Base-by-base conservation (phyloP, 345 rosid species). In the Gossypium herbaceum region DNA sequence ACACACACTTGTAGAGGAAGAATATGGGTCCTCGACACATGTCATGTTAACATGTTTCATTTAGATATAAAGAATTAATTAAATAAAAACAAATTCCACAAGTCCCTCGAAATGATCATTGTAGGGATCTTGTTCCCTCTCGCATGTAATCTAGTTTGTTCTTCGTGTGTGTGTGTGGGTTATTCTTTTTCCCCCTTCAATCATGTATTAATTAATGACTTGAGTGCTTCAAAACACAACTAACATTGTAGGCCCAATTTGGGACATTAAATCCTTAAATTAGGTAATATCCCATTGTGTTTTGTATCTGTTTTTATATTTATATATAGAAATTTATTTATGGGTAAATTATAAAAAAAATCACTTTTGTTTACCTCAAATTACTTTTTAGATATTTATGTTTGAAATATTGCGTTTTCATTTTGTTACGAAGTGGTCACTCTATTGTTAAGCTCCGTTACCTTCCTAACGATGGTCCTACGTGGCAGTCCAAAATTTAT, bases 101-200 rank as follows among this genome's bases (percentile, higher is more conserved):
- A 92, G 44, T 77, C 77, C 81, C 86, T 88, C 76, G 92, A 82
- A 77, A 75, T 61, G 70, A 77, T 81, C 43, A 79, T 60, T 61
- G 77, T 56, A 68, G 84, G 68, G 85, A 86, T 87, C 85, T 79
- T 90, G 89, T 81, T 84, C 86, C 90, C 87, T 70, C 65, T 62
- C 62, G 74, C 69, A 45, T 45, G 57, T 65, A 71, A 73, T 77
- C 72, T 54, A 69, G 74, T 58, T 72, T 29, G 60, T 66, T 44
- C 56, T 73, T 75, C 83, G 88, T 84, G 75, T 84, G 12, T 34
- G 41, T 34, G 41, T 4, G 41, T 4, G 41, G 41, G 41, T 34
- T 34, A 7, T 62, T 79, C 72, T 61, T 76, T 70, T 71, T 22
- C 0, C 78, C 75, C 76, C 75, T 71, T 59, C 41, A 34, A 82